Conservation (phyloP, 768 basidiomycete genomes). For the Phaffia tasmanica region DNA sequence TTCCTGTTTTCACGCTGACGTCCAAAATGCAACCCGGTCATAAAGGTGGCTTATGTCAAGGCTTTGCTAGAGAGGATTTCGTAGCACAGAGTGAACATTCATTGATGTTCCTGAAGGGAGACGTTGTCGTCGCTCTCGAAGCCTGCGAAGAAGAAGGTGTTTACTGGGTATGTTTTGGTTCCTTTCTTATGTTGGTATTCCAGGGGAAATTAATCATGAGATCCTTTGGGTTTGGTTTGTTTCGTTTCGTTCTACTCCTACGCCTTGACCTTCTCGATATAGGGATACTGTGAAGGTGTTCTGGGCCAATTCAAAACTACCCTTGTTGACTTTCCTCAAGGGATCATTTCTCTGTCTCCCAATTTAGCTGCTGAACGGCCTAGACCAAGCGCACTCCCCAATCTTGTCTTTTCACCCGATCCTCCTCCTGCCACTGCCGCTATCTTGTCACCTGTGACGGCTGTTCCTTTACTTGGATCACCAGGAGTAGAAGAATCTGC, state of each 20-base stretch:
- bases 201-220: background rate
- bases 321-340: conserved; percentile 14
- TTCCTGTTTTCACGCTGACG: no score
- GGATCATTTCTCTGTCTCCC: background rate
- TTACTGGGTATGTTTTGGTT: conserved; percentile 3
- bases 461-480: background rate
- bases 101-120: conserved; percentile 25
- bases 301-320: conserved; percentile 12
- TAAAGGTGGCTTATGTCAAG: conserved; percentile 10
- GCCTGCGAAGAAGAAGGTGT: background rate
- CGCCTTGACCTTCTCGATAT: background rate
- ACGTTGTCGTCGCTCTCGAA: conserved; percentile 9
- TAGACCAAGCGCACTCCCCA: background rate
- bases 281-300: conserved; percentile 26
- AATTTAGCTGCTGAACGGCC: background rate
- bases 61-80: conserved; percentile 3
- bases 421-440: background rate
- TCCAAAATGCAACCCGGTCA: background rate
- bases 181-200: no score
- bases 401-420: background rate
- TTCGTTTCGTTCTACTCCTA: background rate
- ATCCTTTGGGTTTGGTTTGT: conserved; percentile 1
- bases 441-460: conserved; percentile 2
- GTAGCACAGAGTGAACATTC: background rate
- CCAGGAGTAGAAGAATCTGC: background rate